Evolutionary conservation across 2,329 filamentous ascomycete genomes (phyloP).

Genomic region (Curvularia lunata): DNA sequence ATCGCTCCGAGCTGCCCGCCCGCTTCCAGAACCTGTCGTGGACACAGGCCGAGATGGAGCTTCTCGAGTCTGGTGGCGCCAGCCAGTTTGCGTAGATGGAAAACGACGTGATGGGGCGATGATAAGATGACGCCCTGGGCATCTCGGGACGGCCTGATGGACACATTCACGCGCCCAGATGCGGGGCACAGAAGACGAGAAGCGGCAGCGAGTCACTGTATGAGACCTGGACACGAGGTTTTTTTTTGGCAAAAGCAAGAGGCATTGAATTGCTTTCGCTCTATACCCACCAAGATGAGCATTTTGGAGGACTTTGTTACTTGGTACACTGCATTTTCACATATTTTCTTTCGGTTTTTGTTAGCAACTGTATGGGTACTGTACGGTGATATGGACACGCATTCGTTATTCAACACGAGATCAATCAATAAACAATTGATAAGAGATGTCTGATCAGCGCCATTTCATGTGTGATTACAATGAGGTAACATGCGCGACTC

Average conservation of each 20-base stretch:
- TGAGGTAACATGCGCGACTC: not conserved
- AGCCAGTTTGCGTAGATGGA: constrained; percentile 60
- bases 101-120: constrained; percentile 15
- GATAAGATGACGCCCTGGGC: constrained; percentile 21
- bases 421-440: constrained; percentile 11
- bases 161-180: constrained; percentile 31
- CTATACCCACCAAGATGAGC: constrained; percentile 40
- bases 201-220: constrained; percentile 5
- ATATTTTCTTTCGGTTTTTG: constrained; percentile 4
- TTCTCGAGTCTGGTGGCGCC: constrained; percentile 91
- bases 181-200: constrained; percentile 15
- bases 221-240: constrained; percentile 5
- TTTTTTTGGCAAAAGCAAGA: constrained; percentile 25
- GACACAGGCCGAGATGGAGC: constrained; percentile 87
- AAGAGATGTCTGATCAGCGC: not conserved
- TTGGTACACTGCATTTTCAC: constrained; percentile 12
- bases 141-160: constrained; percentile 21
- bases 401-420: constrained; percentile 16
- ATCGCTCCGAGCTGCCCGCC: constrained; percentile 83
- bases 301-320: constrained; percentile 22
- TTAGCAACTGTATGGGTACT: constrained; percentile 11
- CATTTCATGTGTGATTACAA: not conserved
- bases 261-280: constrained; percentile 29
- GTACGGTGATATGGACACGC: constrained; percentile 14
- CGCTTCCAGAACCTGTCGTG: constrained; percentile 81